A percentile compares a stretch with the other conserved stretches of the same genome.
Conservation (phyloP, 108 stramenopile genomes). For the Skeletonema potamos region DNA sequence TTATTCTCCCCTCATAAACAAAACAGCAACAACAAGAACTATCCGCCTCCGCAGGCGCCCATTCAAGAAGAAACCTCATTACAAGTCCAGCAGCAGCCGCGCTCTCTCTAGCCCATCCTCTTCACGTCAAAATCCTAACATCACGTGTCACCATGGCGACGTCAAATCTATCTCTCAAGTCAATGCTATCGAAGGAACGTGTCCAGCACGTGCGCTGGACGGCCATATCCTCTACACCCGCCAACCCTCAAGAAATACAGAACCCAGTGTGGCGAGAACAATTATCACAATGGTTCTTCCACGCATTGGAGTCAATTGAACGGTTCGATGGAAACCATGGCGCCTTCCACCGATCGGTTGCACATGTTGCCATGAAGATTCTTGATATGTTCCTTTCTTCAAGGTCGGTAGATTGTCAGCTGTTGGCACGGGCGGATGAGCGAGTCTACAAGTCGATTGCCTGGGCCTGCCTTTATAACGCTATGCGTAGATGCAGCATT, state of each 20-base stretch:
- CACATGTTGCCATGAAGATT: conserved; percentile 1
- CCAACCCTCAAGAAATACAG: background rate
- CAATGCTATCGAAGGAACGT: background rate
- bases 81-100: background rate
- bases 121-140: too few relatives aligned
- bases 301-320: background rate
- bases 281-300: background rate
- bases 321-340: background rate
- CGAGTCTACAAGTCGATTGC: background rate
- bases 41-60: too few relatives aligned
- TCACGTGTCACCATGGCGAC: background rate
- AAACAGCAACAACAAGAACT: too few relatives aligned
- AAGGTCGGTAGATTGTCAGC: background rate
- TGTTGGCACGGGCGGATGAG: background rate
- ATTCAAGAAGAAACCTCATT: background rate
- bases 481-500: background rate
- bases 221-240: background rate
- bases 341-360: background rate
- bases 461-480: background rate
- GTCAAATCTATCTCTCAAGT: background rate
- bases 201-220: background rate
- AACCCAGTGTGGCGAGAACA: background rate
- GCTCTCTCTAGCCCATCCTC: background rate
- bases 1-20: too few relatives aligned
- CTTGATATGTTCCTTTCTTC: background rate